Percentiles rank a stretch among this genome's conserved stretches.
phyloP scores from a whole-genome alignment of 768 basidiomycete species.

The Tricholoma flavovirens region DNA sequence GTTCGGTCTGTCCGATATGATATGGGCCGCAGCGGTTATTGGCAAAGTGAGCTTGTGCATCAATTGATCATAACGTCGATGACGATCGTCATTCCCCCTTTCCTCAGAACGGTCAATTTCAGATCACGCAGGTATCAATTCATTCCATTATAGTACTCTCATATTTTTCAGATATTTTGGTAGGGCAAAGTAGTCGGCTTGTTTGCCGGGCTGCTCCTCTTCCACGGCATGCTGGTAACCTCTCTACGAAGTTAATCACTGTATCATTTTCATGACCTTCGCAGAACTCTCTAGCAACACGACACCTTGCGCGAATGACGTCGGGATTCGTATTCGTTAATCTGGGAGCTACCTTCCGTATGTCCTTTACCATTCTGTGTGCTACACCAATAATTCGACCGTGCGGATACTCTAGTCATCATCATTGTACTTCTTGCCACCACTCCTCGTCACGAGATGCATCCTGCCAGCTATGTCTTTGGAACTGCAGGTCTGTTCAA shows the following conservation, averaged over 20 bases:
- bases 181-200: slow-evolving; percentile 73
- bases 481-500: slow-evolving; percentile 70
- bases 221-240: slow-evolving; percentile 65
- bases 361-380: slow-evolving; percentile 15
- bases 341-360: slow-evolving; percentile 68
- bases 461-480: slow-evolving; percentile 75
- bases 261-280: neutral
- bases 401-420: slow-evolving; percentile 47
- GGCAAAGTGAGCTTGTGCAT: slow-evolving; percentile 34
- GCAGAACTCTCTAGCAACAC: slow-evolving; percentile 69
- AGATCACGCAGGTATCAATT: slow-evolving; percentile 42
- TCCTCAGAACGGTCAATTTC: slow-evolving; percentile 49
- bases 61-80: slow-evolving; percentile 4
- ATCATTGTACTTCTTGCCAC: slow-evolving; percentile 78
- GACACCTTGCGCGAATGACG: slow-evolving; percentile 68
- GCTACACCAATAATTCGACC: slow-evolving; percentile 2
- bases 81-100: slow-evolving; percentile 4
- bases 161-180: neutral
- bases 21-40: slow-evolving; percentile 67
- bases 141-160: neutral
- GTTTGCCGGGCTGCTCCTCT: slow-evolving; percentile 66
- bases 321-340: slow-evolving; percentile 83
- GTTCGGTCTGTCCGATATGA: slow-evolving; percentile 76
- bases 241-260: slow-evolving; percentile 11
- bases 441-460: slow-evolving; percentile 72